phyloP scores from a whole-genome alignment of 129 eudicot species.

The Apium graveolens region DNA sequence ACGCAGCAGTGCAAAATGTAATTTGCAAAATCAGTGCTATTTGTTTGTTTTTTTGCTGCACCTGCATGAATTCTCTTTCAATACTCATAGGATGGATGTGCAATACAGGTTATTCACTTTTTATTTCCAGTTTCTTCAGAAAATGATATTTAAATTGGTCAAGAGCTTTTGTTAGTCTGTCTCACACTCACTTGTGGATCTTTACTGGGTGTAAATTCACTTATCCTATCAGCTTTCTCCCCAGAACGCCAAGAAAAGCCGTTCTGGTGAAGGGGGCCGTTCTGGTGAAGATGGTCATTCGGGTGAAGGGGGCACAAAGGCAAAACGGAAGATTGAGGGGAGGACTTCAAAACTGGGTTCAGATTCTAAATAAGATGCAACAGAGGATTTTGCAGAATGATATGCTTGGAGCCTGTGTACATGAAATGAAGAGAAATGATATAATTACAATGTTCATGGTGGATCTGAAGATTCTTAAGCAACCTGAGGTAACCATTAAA shows the following conservation, averaged over 20 bases:
- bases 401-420: not conserved
- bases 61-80: not conserved
- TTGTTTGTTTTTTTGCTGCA: not conserved
- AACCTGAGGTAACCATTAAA: not conserved
- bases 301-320: not conserved
- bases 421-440: conserved; percentile 6
- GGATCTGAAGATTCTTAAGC: conserved; percentile 11
- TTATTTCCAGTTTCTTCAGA: not conserved
- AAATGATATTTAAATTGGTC: not conserved
- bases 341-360: not conserved
- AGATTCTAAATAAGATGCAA: conserved; percentile 3
- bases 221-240: not conserved
- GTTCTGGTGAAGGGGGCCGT: not conserved
- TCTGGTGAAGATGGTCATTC: not conserved
- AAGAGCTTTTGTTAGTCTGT: not conserved
- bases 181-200: not conserved
- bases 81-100: not conserved
- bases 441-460: conserved; percentile 4
- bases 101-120: not conserved
- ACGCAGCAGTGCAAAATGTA: not conserved
- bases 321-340: not conserved
- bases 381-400: not conserved
- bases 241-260: conserved; percentile 14
- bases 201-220: not conserved
- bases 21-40: not conserved